These are phyloP conservation scores for Fraxinus dipetala DNA, from an alignment of 305 asterid genomes.

Conservation along the genomic window DNA sequence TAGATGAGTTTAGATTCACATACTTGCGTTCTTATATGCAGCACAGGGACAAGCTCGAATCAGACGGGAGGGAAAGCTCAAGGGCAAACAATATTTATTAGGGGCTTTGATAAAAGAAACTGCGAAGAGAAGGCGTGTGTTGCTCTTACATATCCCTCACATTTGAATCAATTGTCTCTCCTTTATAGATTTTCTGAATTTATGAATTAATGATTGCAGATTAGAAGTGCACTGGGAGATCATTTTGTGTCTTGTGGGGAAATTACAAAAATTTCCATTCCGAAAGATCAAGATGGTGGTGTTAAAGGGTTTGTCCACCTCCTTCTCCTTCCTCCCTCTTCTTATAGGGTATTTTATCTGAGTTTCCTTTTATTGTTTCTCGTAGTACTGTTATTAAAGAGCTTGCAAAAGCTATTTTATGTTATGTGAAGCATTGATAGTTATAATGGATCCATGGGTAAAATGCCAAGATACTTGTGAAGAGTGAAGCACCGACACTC, in stretches of 20 bases:
- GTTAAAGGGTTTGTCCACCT: slow-evolving; percentile 56
- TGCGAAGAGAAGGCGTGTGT: slow-evolving; percentile 55
- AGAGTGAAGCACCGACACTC: neutral
- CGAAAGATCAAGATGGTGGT: slow-evolving; percentile 50
- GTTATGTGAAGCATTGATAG: neutral
- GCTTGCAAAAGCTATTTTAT: neutral
- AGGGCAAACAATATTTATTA: slow-evolving; percentile 47
- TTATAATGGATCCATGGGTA: neutral
- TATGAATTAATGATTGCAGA: slow-evolving; percentile 36
- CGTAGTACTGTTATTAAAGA: neutral
- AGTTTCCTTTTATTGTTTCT: neutral
- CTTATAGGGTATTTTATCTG: neutral
- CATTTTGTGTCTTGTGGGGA: slow-evolving; percentile 80
- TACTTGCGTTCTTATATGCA: neutral
- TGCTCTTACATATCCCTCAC: neutral
- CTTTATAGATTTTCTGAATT: neutral
- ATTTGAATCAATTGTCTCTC: neutral
- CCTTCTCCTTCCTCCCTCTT: neutral
- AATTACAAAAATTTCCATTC: slow-evolving; percentile 57
- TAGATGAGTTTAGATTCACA: neutral
- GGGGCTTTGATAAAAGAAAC: slow-evolving; percentile 54
- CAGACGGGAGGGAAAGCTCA: slow-evolving; percentile 47
- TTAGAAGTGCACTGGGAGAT: slow-evolving; percentile 53
- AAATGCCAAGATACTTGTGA: neutral
- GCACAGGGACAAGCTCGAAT: slow-evolving; percentile 38